Conservation (phyloP, 768 basidiomycete species). For the Lenzites betulinus region DNA sequence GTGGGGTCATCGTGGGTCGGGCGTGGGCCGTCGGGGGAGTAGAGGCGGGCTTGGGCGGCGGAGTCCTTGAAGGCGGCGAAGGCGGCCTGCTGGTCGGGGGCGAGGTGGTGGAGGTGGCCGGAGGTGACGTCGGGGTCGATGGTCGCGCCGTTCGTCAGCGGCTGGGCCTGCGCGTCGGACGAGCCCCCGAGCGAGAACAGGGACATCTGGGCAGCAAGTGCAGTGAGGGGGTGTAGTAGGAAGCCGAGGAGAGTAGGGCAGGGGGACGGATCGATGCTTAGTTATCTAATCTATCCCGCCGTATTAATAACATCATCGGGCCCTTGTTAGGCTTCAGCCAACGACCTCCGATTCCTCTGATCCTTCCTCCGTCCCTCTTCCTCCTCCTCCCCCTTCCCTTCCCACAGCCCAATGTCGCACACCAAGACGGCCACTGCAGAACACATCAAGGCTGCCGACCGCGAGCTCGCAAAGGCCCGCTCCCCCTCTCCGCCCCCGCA, state of each 20-base stretch:
- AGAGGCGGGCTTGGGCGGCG: constrained; percentile 54
- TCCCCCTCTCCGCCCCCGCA: constrained; percentile 12
- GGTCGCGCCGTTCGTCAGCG: constrained; percentile 10
- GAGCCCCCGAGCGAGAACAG: constrained; percentile 7
- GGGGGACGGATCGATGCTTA: not conserved
- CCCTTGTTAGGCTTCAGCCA: not conserved
- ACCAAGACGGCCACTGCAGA: constrained; percentile 13
- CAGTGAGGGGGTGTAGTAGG: not conserved
- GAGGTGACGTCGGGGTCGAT: constrained; percentile 35
- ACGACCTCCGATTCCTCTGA: not conserved
- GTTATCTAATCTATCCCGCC: not conserved
- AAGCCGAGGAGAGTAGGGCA: not conserved
- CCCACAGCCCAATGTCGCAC: constrained; percentile 12
- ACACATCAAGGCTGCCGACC: constrained; percentile 14
- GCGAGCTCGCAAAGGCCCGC: constrained; percentile 19
- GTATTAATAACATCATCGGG: not conserved
- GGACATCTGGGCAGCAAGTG: constrained; percentile 18
- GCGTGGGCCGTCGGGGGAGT: constrained; percentile 36
- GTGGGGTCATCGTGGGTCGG: constrained; percentile 61
- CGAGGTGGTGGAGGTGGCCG: constrained; percentile 59
- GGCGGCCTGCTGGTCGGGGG: constrained; percentile 47
- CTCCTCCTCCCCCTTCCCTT: constrained; percentile 2
- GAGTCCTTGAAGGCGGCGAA: constrained; percentile 56
- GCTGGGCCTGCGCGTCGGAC: not conserved
- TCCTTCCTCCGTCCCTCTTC: not conserved